These are phyloP conservation scores for Pleurotus giganteus DNA, from an alignment of 768 basidiomycete species.

Conservation along the genomic window DNA sequence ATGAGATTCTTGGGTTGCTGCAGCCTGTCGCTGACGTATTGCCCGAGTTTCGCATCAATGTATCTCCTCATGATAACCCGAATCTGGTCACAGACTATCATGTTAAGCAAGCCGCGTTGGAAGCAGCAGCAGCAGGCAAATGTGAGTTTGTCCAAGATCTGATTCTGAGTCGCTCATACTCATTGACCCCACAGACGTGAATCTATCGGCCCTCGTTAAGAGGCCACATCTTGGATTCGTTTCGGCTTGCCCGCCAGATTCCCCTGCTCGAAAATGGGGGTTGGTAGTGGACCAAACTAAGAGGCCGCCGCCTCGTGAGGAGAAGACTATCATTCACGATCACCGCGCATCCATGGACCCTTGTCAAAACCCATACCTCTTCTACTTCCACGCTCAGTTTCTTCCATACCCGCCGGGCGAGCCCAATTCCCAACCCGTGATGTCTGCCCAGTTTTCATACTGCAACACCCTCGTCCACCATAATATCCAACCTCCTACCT, in stretches of 20 bases:
- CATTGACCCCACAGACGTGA: conserved; percentile 17
- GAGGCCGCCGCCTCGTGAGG: conserved; percentile 17
- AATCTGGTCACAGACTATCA: conserved; percentile 36
- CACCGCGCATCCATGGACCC: conserved; percentile 43
- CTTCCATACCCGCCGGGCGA: conserved; percentile 32
- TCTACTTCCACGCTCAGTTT: conserved; percentile 43
- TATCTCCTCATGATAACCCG: conserved; percentile 51
- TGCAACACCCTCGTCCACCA: conserved; percentile 41
- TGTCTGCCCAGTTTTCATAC: conserved; percentile 44
- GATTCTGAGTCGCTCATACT: neutral
- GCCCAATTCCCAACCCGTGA: conserved; percentile 29
- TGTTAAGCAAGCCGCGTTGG: conserved; percentile 28
- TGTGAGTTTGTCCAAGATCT: conserved; percentile 25
- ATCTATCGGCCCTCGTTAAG: conserved; percentile 16
- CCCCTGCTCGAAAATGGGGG: conserved; percentile 23
- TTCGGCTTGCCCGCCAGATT: conserved; percentile 29
- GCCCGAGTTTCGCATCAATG: conserved; percentile 48
- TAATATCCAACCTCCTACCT: conserved; percentile 43
- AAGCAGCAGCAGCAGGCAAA: conserved; percentile 34
- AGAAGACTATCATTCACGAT: conserved; percentile 41
- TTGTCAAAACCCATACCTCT: conserved; percentile 34
- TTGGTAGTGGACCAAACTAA: conserved; percentile 20
- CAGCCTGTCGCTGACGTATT: conserved; percentile 36
- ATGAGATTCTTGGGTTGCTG: conserved; percentile 37
- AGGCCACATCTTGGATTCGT: conserved; percentile 20